Base-by-base conservation (phyloP, 495 filamentous ascomycete genomes). In the Penicillium atrosanguineum region DNA sequence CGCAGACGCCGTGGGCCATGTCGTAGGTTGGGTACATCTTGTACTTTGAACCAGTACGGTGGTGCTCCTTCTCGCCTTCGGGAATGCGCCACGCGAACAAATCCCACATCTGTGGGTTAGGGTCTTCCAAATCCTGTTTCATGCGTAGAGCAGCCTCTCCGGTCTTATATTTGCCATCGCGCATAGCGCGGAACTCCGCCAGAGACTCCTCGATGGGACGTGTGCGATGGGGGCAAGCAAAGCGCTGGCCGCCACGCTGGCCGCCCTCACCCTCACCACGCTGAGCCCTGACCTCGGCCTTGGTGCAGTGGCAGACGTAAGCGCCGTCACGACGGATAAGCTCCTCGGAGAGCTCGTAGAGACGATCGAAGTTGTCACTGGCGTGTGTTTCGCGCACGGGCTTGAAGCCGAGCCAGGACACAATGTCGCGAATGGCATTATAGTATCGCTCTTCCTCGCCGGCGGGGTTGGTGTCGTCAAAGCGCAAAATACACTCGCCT, bases 21-120 rank as follows among this genome's bases (percentile, higher is more conserved):
- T 95, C 92, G 64, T 96, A 96, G 0, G 91, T 91, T 0, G 91
- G 92, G 59, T 93, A 95, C 42, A 95, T 89, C 60, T 79, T 82
- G 88, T 89, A 96, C 64, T 85, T 80, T 6, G 84, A 85, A 0
- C 31, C 31, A 1, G 91, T 91, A 42, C 86, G 78, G 64, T 86
- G 83, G 61, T 96, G 91, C 25, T 85, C 78, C 57, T 70, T 69
- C 38, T 69, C 64, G 48, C 31, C 59, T 40, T 64, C 83, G 76
- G 38, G 84, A 72, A 95, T 83, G 6, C 91, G 81, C 71, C 93
- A 96, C 6, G 91, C 91, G 7, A 87, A 83, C 48, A 92, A 65
- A 68, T 78, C 80, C 78, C 70, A 80, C 85, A 87, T 83, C 69
- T 88, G 85, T 2, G 86, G 85, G 63, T 88, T 88, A 15, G 78